These are phyloP conservation scores for Aspergillus japonicus DNA, from an alignment of 2,329 filamentous ascomycete genomes.

Conservation along the genomic window DNA sequence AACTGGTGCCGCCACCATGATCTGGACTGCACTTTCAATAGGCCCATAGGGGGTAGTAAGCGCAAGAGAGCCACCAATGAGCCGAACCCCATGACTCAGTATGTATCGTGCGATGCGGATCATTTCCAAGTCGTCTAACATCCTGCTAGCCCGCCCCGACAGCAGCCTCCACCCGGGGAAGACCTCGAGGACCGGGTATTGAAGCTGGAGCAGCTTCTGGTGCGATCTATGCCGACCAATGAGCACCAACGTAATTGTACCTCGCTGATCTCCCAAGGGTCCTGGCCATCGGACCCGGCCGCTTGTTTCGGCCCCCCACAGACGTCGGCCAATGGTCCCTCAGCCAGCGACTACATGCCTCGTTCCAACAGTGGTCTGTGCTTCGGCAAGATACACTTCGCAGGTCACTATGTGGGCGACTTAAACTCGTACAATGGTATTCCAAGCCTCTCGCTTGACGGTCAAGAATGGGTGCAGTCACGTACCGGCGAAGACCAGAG, in stretches of 20 bases:
- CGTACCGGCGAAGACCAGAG: not conserved
- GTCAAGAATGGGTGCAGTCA: slow-evolving; percentile 2
- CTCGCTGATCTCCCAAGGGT: not conserved
- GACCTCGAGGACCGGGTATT: slow-evolving; percentile 1
- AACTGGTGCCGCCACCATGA: slow-evolving; percentile 8
- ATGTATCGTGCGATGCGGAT: not conserved
- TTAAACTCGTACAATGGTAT: not conserved
- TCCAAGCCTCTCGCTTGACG: not conserved
- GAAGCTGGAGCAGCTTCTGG: slow-evolving; percentile 1
- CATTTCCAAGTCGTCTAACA: not conserved
- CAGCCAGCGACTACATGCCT: not conserved
- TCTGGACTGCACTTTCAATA: slow-evolving; percentile 4
- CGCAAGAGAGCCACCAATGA: slow-evolving; percentile 2
- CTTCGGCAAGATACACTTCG: slow-evolving; percentile 6
- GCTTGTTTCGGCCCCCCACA: not conserved
- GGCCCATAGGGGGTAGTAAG: slow-evolving; percentile 1
- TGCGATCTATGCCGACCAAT: slow-evolving; percentile 1
- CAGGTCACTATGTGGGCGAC: slow-evolving; percentile 3
- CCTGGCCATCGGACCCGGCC: not conserved
- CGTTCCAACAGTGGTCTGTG: not conserved
- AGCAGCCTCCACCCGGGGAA: not conserved
- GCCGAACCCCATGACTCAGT: not conserved
- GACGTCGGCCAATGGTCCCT: not conserved
- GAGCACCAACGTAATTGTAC: not conserved
- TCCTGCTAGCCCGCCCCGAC: not conserved